Evolutionary conservation across 2,329 filamentous ascomycete species (phyloP), one percentile per base, ranked within the genome.

Genomic region (Fusarium hainanense): DNA sequence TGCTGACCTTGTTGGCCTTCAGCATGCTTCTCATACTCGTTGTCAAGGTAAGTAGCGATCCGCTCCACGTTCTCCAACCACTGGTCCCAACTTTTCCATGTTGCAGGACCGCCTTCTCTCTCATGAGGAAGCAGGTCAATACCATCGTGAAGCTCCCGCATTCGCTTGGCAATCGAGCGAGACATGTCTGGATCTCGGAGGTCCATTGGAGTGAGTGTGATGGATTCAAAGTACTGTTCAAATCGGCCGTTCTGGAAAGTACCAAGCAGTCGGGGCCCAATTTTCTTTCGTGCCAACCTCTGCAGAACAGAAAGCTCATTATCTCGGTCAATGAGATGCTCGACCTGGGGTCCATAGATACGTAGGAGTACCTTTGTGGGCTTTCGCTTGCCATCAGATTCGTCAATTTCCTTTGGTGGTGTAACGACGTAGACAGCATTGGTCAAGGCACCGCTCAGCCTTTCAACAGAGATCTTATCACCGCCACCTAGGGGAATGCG

Each of bases 351-450:
- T 0, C 96, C 96, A 74, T 99, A 99, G 63, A 99, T 92, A 41
- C 96, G 91, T 20, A 99, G 85, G 1, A 99, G 85, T 3, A 99
- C 84, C 79, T 97, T 97, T 6, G 81, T 78, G 0, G 87, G 87
- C 23, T 72, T 76, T 67, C 82, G 85, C 74, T 81, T 85, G 52
- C 82, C 79, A 13, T 69, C 82, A 54, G 74, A 27, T 70, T 78
- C 57, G 74, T 74, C 66, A 13, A 94, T 72, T 37, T 92, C 85
- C 41, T 87, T 83, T 0, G 95, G 94, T 3, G 95, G 94, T 3
- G 89, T 92, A 23, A 98, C 94, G 52, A 97, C 94, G 77, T 98
- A 99, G 37, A 99, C 94, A 13, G 95, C 94, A 77, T 99, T 99
- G 21, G 96, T 99, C 71, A 99, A 82, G 11, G 96, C 96, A 65